Percentiles rank a stretch among this genome's conserved stretches.
Conservation (phyloP, 2,329 filamentous ascomycete species). For the Nannizziopsis arthrosporioides region DNA sequence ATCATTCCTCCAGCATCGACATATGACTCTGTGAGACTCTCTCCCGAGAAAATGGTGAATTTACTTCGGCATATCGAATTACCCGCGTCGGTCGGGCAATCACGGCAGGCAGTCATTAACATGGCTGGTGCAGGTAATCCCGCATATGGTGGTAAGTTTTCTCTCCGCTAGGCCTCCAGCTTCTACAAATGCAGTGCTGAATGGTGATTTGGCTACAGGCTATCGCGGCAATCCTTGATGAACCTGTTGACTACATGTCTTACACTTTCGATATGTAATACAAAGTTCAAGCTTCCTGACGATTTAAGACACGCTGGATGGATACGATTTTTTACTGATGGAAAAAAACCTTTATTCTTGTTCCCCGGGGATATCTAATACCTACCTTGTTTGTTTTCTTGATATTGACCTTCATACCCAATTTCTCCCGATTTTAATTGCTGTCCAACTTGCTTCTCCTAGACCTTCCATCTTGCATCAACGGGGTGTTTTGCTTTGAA, state of each 20-base stretch:
- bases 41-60: conserved; percentile 57
- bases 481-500: not conserved
- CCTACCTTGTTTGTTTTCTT: not conserved
- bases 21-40: conserved; percentile 62
- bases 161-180: not conserved
- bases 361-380: not conserved
- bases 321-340: not conserved
- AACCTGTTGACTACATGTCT: not conserved
- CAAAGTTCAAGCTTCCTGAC: not conserved
- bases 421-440: not conserved
- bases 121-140: conserved; percentile 21
- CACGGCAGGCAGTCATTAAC: conserved; percentile 27
- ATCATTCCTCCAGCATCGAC: conserved; percentile 62
- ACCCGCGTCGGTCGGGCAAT: conserved; percentile 41
- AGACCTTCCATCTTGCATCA: not conserved
- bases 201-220: not conserved
- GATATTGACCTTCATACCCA: not conserved
- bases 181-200: not conserved
- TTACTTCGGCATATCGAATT: conserved; percentile 59
- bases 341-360: not conserved
- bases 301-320: not conserved
- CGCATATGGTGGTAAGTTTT: conserved; percentile 26
- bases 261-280: not conserved
- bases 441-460: not conserved
- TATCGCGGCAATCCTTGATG: conserved; percentile 2